Evolutionary conservation across 345 rosid species (phyloP).

Genomic region (Salix koriyanagi): DNA sequence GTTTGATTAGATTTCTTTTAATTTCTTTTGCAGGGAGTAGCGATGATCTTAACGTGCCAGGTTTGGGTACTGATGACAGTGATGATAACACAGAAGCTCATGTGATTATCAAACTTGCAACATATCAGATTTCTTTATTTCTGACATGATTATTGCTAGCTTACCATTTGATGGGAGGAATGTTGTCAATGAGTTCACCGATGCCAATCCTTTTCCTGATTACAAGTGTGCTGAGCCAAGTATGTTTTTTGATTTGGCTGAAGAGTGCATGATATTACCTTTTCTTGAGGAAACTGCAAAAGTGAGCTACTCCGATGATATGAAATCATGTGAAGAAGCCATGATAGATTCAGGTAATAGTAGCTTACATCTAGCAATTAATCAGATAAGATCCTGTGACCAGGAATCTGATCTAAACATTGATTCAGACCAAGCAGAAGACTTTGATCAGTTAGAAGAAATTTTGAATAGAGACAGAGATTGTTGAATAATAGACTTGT

Average conservation of each 20-base stretch:
- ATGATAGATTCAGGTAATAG: slow-evolving; percentile 34
- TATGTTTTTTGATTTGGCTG: slow-evolving; percentile 52
- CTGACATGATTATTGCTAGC: slow-evolving; percentile 56
- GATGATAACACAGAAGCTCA: slow-evolving; percentile 33
- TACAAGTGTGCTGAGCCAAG: slow-evolving; percentile 54
- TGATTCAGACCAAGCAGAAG: slow-evolving; percentile 53
- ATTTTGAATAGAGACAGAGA: no score
- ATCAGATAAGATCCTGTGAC: slow-evolving; percentile 50
- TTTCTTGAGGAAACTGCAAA: slow-evolving; percentile 62
- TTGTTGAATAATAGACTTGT: no score
- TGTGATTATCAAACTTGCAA: slow-evolving; percentile 48
- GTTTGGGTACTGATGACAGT: slow-evolving; percentile 32
- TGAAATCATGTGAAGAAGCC: slow-evolving; percentile 45
- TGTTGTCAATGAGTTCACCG: slow-evolving; percentile 29
- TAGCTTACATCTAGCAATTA: slow-evolving; percentile 56
- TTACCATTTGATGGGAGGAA: slow-evolving; percentile 45
- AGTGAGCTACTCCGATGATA: slow-evolving; percentile 35
- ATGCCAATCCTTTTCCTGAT: slow-evolving; percentile 46
- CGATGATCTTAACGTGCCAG: slow-evolving; percentile 20
- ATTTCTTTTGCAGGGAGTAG: slow-evolving; percentile 27
- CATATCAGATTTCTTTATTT: slow-evolving; percentile 54
- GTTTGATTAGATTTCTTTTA: not conserved
- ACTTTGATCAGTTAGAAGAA: slow-evolving; percentile 53
- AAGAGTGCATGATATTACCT: slow-evolving; percentile 74
- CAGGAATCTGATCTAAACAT: slow-evolving; percentile 45